Evolutionary conservation across 495 filamentous ascomycete genomes (phyloP).

Genomic region (Penicillium pancosmium): DNA sequence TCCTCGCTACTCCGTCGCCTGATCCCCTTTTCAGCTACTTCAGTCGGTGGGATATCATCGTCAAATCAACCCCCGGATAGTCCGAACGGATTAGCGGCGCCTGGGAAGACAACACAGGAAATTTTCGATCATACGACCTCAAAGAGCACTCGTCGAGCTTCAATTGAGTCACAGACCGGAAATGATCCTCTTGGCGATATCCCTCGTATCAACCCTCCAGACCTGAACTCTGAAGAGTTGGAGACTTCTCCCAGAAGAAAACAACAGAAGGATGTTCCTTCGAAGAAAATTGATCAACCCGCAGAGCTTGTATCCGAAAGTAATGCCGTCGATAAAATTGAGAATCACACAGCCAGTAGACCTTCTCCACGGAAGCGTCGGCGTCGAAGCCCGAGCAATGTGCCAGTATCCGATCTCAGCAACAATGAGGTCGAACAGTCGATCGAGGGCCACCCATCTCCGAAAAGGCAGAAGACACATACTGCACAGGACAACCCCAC

Average conservation of each 20-base stretch:
- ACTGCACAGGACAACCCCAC: neutral
- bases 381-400: neutral
- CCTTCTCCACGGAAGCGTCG: neutral
- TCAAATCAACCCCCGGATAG: neutral
- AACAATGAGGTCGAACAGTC: neutral
- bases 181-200: neutral
- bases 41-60: neutral
- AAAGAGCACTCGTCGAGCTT: neutral
- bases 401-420: neutral
- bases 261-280: neutral
- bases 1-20: neutral
- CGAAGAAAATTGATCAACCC: neutral
- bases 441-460: neutral
- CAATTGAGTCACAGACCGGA: slow-evolving; percentile 12
- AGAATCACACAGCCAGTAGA: neutral
- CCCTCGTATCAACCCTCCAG: neutral
- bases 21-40: neutral
- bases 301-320: neutral
- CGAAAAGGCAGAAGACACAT: slow-evolving; percentile 18
- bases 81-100: neutral
- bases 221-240: neutral
- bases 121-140: neutral
- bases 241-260: neutral
- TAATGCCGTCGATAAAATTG: neutral
- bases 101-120: neutral